Base-by-base conservation (phyloP, 2,329 filamentous ascomycete genomes). In the Fusarium zealandicum region DNA sequence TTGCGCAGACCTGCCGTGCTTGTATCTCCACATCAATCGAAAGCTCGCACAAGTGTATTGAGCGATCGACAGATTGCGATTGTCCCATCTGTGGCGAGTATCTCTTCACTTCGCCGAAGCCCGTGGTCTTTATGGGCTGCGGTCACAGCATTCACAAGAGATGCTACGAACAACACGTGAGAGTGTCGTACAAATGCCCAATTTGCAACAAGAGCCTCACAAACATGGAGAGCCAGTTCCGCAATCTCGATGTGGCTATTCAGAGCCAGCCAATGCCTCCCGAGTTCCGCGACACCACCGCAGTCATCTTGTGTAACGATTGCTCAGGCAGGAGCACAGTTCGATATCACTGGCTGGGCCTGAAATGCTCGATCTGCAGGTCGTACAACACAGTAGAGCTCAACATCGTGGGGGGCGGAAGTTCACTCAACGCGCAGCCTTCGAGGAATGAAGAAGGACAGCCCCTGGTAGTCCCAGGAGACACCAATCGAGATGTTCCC, bases 51-150 rank as follows among this genome's bases (percentile, higher is more conserved):
- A 92, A 91, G 64, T 99, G 95, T 70, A 93, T 98, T 63, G 95
- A 98, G 73, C 85, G 92, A 41, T 93, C 92, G 8, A 96, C 92
- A 27, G 93, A 99, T 70, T 96, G 92, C 70, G 90, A 98, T 70
- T 99, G 95, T 72, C 95, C 95, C 5, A 96, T 99, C 51, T 99
- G 95, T 73, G 90, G 93, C 60, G 93, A 97, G 55, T 96, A 96
- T 72, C 90, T 99, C 80, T 98, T 98, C 73, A 96, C 90, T 2
- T 96, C 93, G 8, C 89, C 90, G 3, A 86, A 87, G 49, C 87
- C 90, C 0, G 92, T 98, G 7, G 92, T 96, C 17, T 96, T 96
- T 69, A 95, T 99, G 90, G 85, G 86, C 32, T 99, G 95, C 72
- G 95, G 95, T 3, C 95, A 99, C 72, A 96, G 93, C 69, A 96